Conservation (phyloP, 2,329 filamentous ascomycete genomes). For the Scedosporium apiospermum region DNA sequence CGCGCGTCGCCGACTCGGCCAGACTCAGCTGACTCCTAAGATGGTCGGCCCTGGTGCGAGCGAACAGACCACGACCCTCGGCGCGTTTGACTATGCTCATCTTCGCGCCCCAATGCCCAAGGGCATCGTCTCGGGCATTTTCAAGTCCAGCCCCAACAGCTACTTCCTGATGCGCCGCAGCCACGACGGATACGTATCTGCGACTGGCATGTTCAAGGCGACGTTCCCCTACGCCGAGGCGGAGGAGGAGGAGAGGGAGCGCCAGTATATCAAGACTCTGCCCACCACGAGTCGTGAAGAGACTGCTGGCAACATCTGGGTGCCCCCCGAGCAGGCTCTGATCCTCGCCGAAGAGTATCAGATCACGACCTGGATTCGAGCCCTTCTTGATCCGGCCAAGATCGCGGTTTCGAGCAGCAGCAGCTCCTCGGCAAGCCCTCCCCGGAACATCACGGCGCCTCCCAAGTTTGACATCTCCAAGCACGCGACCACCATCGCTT, state of each 20-base stretch:
- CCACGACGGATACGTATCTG: constrained; percentile 74
- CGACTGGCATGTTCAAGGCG: constrained; percentile 88
- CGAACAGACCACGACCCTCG: constrained; percentile 58
- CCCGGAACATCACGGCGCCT: constrained; percentile 70
- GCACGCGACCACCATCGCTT: constrained; percentile 20
- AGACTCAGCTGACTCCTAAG: constrained; percentile 82
- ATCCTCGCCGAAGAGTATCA: constrained; percentile 78
- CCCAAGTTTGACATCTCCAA: constrained; percentile 62
- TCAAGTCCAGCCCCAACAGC: constrained; percentile 77
- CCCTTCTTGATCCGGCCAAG: constrained; percentile 80
- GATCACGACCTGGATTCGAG: constrained; percentile 78
- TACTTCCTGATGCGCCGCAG: constrained; percentile 96
- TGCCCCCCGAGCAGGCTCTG: constrained; percentile 73
- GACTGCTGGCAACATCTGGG: constrained; percentile 95
- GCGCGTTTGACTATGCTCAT: constrained; percentile 92
- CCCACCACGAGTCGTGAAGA: constrained; percentile 78
- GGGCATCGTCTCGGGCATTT: constrained; percentile 86
- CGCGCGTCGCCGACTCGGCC: constrained; percentile 76
- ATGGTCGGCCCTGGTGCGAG: constrained; percentile 66
- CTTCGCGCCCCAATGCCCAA: constrained; percentile 86
- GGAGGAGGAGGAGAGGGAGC: constrained; percentile 65
- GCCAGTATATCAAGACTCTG: constrained; percentile 76
- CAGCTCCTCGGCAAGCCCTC: constrained; percentile 54
- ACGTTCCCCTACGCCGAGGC: constrained; percentile 71
- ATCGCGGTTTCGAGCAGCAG: constrained; percentile 46